These are phyloP conservation scores for Vigna mungo DNA, from an alignment of 306 rosid genomes.

Conservation along the genomic window DNA sequence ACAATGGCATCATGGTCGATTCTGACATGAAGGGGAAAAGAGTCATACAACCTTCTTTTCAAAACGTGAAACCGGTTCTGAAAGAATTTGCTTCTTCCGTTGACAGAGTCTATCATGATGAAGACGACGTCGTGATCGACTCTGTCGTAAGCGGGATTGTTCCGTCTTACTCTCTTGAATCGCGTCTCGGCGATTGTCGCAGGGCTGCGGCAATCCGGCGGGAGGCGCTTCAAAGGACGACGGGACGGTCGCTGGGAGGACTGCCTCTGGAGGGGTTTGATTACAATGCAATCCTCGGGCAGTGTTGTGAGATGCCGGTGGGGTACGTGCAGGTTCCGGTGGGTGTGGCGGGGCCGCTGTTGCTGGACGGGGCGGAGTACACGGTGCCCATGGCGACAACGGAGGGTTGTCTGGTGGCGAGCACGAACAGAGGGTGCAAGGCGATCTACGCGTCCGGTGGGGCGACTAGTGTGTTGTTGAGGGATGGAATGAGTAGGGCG, in stretches of 20 bases:
- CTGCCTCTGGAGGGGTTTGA: conserved; percentile 73
- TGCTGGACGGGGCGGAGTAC: conserved; percentile 67
- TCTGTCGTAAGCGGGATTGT: conserved; percentile 54
- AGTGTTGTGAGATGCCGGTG: conserved; percentile 89
- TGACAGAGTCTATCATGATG: background rate
- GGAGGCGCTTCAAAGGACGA: conserved; percentile 63
- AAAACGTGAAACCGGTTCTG: background rate
- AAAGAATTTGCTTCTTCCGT: background rate
- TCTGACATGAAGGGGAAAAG: background rate
- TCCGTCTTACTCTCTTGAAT: conserved; percentile 70
- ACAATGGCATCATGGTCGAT: background rate
- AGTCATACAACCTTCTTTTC: background rate
- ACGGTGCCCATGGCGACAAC: conserved; percentile 86
- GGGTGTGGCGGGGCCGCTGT: conserved; percentile 82
- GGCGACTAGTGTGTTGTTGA: conserved; percentile 62
- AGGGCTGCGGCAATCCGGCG: conserved; percentile 72
- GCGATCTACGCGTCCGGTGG: conserved; percentile 80
- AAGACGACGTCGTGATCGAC: conserved; percentile 35
- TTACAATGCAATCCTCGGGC: conserved; percentile 74
- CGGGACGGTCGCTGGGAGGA: conserved; percentile 63
- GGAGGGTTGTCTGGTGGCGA: conserved; percentile 81
- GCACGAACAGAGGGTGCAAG: conserved; percentile 83
- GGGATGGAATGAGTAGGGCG: conserved; percentile 85
- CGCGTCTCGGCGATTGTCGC: conserved; percentile 62
- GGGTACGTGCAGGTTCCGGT: conserved; percentile 85